phyloP scores from a whole-genome alignment of 176 grass and related monocot species.

The Pontederia paniculata region DNA sequence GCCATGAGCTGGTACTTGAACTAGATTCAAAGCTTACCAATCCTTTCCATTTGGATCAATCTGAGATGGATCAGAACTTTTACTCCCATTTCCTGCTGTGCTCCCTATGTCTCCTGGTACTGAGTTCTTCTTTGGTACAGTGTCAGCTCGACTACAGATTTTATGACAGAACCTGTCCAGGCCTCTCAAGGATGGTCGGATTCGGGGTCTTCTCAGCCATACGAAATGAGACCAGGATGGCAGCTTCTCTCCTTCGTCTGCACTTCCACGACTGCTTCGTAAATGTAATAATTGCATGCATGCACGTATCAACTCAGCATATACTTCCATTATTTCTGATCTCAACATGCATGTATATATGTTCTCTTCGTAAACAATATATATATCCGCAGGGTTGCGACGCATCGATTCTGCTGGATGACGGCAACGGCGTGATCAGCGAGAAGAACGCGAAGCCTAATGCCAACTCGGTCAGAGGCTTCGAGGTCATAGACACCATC shows the following conservation, averaged over 20 bases:
- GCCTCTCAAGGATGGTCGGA: conserved; percentile 43
- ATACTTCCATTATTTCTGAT: neutral
- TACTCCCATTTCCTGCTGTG: too few relatives aligned
- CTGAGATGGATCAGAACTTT: too few relatives aligned
- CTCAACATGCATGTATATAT: neutral
- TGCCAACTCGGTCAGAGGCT: conserved; percentile 1
- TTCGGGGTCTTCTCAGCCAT: conserved; percentile 41
- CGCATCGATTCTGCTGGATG: conserved; percentile 9
- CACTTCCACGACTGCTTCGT: conserved; percentile 95
- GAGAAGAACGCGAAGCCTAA: conserved; percentile 8
- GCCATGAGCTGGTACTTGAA: too few relatives aligned
- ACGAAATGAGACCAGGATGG: conserved; percentile 38
- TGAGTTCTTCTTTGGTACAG: too few relatives aligned
- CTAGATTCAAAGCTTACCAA: too few relatives aligned
- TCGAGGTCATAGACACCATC: conserved; percentile 10
- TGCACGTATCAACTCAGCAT: neutral
- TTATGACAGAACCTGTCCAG: conserved; percentile 46
- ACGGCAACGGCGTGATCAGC: neutral
- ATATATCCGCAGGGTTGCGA: conserved; percentile 13
- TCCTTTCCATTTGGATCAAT: too few relatives aligned
- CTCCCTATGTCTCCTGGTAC: too few relatives aligned
- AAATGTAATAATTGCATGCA: conserved; percentile 20
- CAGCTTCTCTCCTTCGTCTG: conserved; percentile 62
- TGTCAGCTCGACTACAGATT: conserved; percentile 33
- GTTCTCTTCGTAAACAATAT: neutral